Base-by-base conservation (phyloP, 305 asterid genomes). In the Fraxinus xanthoxyloides region DNA sequence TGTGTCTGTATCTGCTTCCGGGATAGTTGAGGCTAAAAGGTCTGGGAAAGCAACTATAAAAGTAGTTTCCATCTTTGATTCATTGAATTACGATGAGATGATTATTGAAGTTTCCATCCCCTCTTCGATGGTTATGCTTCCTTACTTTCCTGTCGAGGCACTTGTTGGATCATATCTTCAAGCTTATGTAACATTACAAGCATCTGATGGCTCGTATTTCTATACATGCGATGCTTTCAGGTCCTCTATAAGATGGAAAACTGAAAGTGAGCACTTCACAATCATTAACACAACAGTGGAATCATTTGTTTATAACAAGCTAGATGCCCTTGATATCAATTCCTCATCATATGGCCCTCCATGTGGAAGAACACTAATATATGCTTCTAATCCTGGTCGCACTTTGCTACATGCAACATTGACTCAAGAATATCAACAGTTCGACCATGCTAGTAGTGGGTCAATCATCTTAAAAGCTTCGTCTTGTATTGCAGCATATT, bases 1-100 rank as follows among this genome's bases (percentile, higher is more conserved):
- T 83, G 94, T 92, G 35, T 92, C 97, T 48, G 98, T 92, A 51
- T 93, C 99, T 80, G 93, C 89, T 81, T 91, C 94, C 67, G 99
- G 99, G 74, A 81, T 90, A 67, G 89, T 93, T 67, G 93, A 92
- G 89, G 94, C 97, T 59, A 93, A 90, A 85, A 92, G 79, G 80
- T 97, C 97, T 65, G 99, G 99, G 79, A 93, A 87, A 88, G 93
- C 91, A 76, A 91, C 90, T 85, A 85, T 95, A 75, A 92, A 87
- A 88, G 97, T 90, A 35, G 92, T 90, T 81, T 95, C 99, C 79
- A 79, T 91, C 51, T 92, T 89, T 83, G 99, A 95, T 88, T 84
- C 92, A 19, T 74, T 92, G 86, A 95, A 95, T 86, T 95, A 85
- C 17, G 97, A 92, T 74, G 95, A 93, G 91, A 43, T 93, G 72